Conservation (phyloP, 1,139 yeast genomes). For the Eremothecium sinecaudum region DNA sequence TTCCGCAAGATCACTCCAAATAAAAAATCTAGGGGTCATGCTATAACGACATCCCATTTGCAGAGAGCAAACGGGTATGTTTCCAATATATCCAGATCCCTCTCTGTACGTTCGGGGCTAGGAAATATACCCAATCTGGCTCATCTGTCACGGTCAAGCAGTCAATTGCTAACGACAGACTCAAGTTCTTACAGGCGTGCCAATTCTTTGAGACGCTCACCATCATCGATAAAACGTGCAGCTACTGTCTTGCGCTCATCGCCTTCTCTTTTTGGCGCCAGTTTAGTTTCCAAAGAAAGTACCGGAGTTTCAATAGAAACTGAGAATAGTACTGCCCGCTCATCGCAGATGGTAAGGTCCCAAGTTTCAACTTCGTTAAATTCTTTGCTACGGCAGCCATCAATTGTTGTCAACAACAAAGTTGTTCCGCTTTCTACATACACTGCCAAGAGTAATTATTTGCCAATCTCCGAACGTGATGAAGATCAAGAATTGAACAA, state of each 20-base stretch:
- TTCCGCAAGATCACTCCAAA: constrained; percentile 9
- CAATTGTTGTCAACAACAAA: constrained; percentile 29
- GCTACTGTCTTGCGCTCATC: constrained; percentile 24
- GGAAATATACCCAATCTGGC: constrained; percentile 1
- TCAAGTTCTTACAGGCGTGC: not conserved
- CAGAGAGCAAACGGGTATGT: constrained; percentile 25
- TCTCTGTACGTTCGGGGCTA: constrained; percentile 12
- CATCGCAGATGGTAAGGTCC: constrained; percentile 20
- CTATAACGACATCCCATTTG: constrained; percentile 21
- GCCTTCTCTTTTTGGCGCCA: not conserved
- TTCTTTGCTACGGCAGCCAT: constrained; percentile 28
- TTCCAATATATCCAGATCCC: constrained; percentile 23
- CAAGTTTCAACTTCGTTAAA: constrained; percentile 20
- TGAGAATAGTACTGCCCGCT: not conserved
- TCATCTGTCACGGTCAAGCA: not conserved
- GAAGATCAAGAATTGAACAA: constrained; percentile 8
- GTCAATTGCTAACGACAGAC: not conserved
- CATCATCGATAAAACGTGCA: constrained; percentile 31
- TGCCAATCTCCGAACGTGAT: constrained; percentile 19
- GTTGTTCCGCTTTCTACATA: constrained; percentile 27
- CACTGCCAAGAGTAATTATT: constrained; percentile 12
- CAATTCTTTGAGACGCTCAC: constrained; percentile 27
- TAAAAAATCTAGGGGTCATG: constrained; percentile 7
- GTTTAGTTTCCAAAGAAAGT: no score
- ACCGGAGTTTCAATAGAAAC: not conserved